Evolutionary conservation across 1,139 yeast genomes (phyloP), one percentile per base, ranked within the genome.

Genomic region (Candida glucosophila): DNA sequence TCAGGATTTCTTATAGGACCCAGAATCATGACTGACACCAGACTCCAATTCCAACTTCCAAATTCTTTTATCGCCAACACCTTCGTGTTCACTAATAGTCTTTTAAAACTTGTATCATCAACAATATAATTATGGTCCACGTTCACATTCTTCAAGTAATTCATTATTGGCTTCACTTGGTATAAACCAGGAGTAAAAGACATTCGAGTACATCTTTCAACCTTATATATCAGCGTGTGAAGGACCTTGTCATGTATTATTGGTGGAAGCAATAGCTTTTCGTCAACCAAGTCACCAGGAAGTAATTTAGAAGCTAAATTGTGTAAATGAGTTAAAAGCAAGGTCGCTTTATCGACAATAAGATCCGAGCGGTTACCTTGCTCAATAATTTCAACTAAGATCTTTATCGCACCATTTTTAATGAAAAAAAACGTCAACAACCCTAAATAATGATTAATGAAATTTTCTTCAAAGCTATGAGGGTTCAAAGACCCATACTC

Each of bases 21-120:
- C 37, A 72, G 80, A 33, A 86, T 68, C 13, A 90, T 53, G 29
- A 73, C 78, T 6, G 69, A 56, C 2, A 88, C 55, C 1, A 76
- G 57, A 17, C 67, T 69, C 95, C 97, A 88, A 43, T 86, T 78
- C 99, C 99, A 92, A 27, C 75, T 77, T 4, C 75, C 63, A 43
- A 68, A 86, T 28, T 78, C 85, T 44, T 88, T 90, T 1, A 93
- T 76, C 5, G 79, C 67, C 23, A 85, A 50, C 2, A 90, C 86
- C 36, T 68, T 75, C 0, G 95, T 75, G 26, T 77, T 77, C 21
- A 59, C 55, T 5, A 90, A 61, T 56, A 82, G 59, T 29, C 67
- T 65, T 39, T 80, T 77, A 40, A 88, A 73, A 25, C 77, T 78
- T 0, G 59, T 38, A 31, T 86, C 96, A 41, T 83, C 94, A 17